Evolutionary conservation across 129 eudicot species (phyloP), one percentile per base, ranked within the genome.

Genomic region (Smallanthus sonchifolius): DNA sequence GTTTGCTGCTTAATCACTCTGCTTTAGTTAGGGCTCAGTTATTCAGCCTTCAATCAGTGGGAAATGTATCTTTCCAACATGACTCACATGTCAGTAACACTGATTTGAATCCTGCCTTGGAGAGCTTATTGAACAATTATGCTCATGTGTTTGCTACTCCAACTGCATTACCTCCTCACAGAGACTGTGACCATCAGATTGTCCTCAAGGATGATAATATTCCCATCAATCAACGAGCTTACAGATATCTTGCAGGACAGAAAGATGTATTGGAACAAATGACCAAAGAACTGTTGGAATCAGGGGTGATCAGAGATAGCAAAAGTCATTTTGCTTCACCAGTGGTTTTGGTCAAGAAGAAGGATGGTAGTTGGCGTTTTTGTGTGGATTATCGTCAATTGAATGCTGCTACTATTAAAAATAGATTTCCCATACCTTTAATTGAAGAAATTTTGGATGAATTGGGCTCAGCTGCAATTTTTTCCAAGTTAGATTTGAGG

Each of bases 371-470:
- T 24, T 24, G 30, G 30, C 30, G 30, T 24, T 24, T 24, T 24
- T 24, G 32, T 8, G 32, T 54, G 28, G 60, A 54, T 16, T 2
- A 54, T 17, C 7, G 60, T 4, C 2, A 0, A 4, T 20, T 54
- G 5, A 54, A 54, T 54, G 16, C n/a, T 2, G 28, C 24, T n/a
- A 54, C 28, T 0, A 30, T 54, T 3, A 7, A 4, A 6, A 24
- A 54, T 16, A 54, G 16, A 2, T 54, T 54, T 17, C 60, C 60
- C 6, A 54, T 54, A 16, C 45, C 32, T 1, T n/a, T n/a, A n/a
- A 47, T 72, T 2, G 52, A 72, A 15, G 65, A 72, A 6, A 6
- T 72, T 28, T 17, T 72, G 32, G 76, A 52, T 51, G 51, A 35
- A 8, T 37, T 72, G 7, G 4, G 38, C 1, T 24, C 30, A 24